Percentiles rank a stretch among this genome's conserved stretches.
Conservation (phyloP, 306 rosid genomes). For the Quercus suber region DNA sequence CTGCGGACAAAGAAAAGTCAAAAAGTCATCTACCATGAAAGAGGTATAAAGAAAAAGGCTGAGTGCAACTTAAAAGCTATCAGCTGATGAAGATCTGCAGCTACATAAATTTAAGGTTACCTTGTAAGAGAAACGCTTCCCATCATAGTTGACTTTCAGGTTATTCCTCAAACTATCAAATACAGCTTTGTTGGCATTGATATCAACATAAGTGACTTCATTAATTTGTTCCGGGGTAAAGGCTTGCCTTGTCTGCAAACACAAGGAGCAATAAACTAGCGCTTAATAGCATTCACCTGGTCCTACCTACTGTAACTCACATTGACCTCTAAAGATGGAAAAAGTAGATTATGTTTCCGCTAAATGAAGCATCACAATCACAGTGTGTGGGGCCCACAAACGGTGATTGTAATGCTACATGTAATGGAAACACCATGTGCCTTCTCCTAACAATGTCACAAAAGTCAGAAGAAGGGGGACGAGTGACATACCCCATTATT, state of each 20-base stretch:
- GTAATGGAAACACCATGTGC: too few relatives aligned
- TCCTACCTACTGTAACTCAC: background rate
- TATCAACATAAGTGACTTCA: constrained; percentile 76
- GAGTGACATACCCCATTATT: background rate
- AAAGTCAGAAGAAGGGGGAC: too few relatives aligned
- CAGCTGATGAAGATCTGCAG: constrained; percentile 2
- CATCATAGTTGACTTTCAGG: constrained; percentile 80
- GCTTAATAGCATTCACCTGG: constrained; percentile 1
- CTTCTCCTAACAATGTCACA: too few relatives aligned
- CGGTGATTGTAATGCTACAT: too few relatives aligned
- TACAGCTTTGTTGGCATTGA: constrained; percentile 77
- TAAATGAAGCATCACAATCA: too few relatives aligned
- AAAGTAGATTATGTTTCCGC: too few relatives aligned
- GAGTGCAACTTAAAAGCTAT: constrained; percentile 1
- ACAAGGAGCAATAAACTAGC: constrained; percentile 15
- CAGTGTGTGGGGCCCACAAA: too few relatives aligned
- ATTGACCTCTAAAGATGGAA: background rate
- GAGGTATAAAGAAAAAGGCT: background rate
- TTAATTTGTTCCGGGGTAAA: constrained; percentile 76
- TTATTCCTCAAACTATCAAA: constrained; percentile 86
- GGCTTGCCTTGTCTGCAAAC: constrained; percentile 79
- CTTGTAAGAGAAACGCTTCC: constrained; percentile 86
- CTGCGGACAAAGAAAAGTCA: constrained; percentile 40
- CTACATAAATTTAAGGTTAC: constrained; percentile 31
- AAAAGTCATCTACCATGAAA: constrained; percentile 26